These are phyloP conservation scores for Athelia psychrophila DNA, from an alignment of 1,284 basidiomycete species.

Conservation along the genomic window DNA sequence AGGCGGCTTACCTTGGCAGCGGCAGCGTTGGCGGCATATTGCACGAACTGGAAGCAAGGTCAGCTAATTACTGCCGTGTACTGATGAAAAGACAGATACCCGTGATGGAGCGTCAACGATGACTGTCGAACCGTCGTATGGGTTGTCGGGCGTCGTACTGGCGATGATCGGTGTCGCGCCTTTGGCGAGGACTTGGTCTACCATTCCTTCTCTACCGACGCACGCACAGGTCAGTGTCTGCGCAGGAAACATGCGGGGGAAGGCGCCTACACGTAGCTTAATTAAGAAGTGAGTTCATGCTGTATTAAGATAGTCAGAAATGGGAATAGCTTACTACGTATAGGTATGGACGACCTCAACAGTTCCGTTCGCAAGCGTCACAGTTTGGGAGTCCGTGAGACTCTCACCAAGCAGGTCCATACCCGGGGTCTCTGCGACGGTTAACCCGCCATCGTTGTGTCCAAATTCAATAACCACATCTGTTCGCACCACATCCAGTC, in stretches of 20 bases:
- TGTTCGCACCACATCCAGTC: slow-evolving; percentile 6
- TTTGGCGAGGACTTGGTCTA: not conserved
- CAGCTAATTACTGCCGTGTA: not conserved
- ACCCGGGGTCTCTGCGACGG: not conserved
- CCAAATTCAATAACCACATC: slow-evolving; percentile 27
- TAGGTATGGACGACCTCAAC: not conserved
- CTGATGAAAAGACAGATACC: not conserved
- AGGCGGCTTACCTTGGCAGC: slow-evolving; percentile 8
- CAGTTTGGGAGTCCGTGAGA: not conserved
- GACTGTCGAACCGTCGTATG: not conserved
- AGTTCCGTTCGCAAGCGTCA: not conserved
- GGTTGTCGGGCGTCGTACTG: not conserved
- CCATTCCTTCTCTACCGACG: not conserved
- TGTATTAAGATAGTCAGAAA: too few relatives aligned
- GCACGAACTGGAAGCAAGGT: slow-evolving; percentile 17
- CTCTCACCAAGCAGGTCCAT: not conserved
- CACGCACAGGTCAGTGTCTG: not conserved
- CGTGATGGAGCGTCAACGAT: not conserved
- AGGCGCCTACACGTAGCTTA: not conserved
- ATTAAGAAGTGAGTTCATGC: too few relatives aligned
- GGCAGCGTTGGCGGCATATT: slow-evolving; percentile 24
- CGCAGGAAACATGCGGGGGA: too few relatives aligned
- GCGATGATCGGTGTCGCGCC: slow-evolving; percentile 21
- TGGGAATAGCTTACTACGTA: not conserved
- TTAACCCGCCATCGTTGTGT: slow-evolving; percentile 21